Evolutionary conservation across 148 eudicot genomes (phyloP), one percentile per base, ranked within the genome.

Genomic region (Drosera capensis): DNA sequence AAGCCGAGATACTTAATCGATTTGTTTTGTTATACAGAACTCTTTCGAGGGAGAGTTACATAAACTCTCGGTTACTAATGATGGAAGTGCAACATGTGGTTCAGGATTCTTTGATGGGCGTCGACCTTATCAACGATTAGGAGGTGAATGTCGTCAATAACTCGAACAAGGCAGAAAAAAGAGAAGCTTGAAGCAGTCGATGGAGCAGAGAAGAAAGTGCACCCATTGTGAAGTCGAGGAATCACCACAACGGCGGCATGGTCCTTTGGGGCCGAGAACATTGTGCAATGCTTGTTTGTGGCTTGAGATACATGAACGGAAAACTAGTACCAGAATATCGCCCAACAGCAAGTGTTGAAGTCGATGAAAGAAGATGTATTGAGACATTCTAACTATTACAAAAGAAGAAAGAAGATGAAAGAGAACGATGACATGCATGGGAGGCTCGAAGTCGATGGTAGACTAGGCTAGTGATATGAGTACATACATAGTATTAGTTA

Each of bases 191-290:
- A n/a, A n/a, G n/a, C n/a, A n/a, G n/a, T n/a, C n/a, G n/a, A n/a
- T n/a, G n/a, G n/a, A n/a, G n/a, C n/a, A n/a, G n/a, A 30, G 13
- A 30, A 11, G 14, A 1, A 49, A 22, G 11, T 63, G 68, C 45
- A 39, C 8, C 0, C 68, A 56, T 40, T 63, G 68, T 21, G 41
- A 44, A 29, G 5, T 53, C 5, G 43, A 28, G 3, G 30, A 38
- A 8, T 56, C 68, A 14, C 68, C 57, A 8, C 68, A 63, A 63
- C 56, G 68, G 68, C 43, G 68, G 36, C 14, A 55, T 28, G 68
- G 68, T 3, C 62, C 68, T 8, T n/a, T 43, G 37, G 68, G 68
- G 3, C 49, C 20, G 4, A 36, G 45, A 26, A 56, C 68, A 0
- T 30, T 63, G 5, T 63, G 68, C 13, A 63, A 63, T 23, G 68